A percentile compares a stretch with the other conserved stretches of the same genome.
Evolutionary conservation across 1,284 basidiomycete species (phyloP).

Genomic region (Tranzscheliella williamsii): DNA sequence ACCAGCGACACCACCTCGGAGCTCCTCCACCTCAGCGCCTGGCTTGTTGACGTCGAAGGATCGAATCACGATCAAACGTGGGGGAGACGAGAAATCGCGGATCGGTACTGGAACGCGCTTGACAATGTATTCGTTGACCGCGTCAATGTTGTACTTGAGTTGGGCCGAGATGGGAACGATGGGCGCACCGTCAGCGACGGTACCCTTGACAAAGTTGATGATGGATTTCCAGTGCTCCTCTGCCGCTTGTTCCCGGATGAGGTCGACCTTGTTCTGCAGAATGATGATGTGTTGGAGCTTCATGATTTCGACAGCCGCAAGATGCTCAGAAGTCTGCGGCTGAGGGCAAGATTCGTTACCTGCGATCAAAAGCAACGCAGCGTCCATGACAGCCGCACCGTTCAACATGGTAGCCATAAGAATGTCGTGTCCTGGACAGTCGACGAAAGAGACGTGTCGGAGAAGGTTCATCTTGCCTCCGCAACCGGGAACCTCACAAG

Average conservation of each 20-base stretch:
- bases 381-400: slow-evolving; percentile 98
- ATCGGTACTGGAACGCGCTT: slow-evolving; percentile 92
- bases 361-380: slow-evolving; percentile 89
- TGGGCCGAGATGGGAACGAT: slow-evolving; percentile 99
- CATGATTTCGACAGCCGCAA: slow-evolving; percentile 99
- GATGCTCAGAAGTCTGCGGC: slow-evolving; percentile 96
- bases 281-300: slow-evolving; percentile 98
- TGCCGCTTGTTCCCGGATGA: slow-evolving; percentile 58
- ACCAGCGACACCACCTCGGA: slow-evolving; percentile 97
- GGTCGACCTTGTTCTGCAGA: slow-evolving; percentile 68
- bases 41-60: slow-evolving; percentile 99
- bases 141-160: slow-evolving; percentile 98
- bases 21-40: slow-evolving; percentile 91
- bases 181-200: slow-evolving; percentile 92
- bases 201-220: slow-evolving; percentile 65
- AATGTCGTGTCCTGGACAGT: slow-evolving; percentile 67
- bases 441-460: slow-evolving; percentile 83
- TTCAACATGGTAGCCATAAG: slow-evolving; percentile 99
- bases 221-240: slow-evolving; percentile 60
- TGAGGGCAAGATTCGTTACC: slow-evolving; percentile 99
- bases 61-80: slow-evolving; percentile 94
- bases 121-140: slow-evolving; percentile 99
- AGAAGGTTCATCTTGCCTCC: slow-evolving; percentile 85
- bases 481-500: slow-evolving; percentile 90
- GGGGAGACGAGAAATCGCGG: slow-evolving; percentile 88